These are phyloP conservation scores for Orbilia quercus DNA, from an alignment of 2,329 filamentous ascomycete species.

Conservation along the genomic window DNA sequence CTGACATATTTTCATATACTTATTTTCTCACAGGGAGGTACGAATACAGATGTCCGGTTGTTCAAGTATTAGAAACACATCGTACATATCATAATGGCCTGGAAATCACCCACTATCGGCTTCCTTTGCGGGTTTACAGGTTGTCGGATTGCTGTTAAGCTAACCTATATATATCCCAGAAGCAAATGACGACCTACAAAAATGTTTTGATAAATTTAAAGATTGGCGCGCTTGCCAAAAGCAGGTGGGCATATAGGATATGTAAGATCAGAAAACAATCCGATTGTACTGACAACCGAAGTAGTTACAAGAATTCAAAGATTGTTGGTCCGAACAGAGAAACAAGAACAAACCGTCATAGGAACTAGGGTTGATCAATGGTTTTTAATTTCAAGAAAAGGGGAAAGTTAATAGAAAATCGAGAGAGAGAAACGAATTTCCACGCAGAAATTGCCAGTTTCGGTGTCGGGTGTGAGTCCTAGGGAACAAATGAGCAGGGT, in stretches of 20 bases:
- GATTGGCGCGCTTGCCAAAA: constrained; percentile 43
- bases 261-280: background rate
- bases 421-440: too few species aligned
- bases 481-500: too few species aligned
- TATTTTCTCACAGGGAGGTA: constrained; percentile 17
- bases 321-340: constrained; percentile 39
- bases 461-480: too few species aligned
- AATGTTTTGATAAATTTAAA: constrained; percentile 35
- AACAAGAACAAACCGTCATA: background rate
- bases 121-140: background rate
- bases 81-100: background rate
- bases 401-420: too few species aligned
- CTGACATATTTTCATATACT: too few species aligned
- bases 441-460: too few species aligned
- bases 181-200: constrained; percentile 38
- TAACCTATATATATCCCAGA: constrained; percentile 14
- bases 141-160: background rate
- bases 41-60: constrained; percentile 47
- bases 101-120: background rate
- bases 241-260: constrained; percentile 6
- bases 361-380: background rate
- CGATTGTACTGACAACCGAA: constrained; percentile 13
- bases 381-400: too few species aligned
- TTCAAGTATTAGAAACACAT: constrained; percentile 17
- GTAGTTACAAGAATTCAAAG: constrained; percentile 44